Conservation (phyloP, 2,329 filamentous ascomycete species). For the Fusarium annulatum region DNA sequence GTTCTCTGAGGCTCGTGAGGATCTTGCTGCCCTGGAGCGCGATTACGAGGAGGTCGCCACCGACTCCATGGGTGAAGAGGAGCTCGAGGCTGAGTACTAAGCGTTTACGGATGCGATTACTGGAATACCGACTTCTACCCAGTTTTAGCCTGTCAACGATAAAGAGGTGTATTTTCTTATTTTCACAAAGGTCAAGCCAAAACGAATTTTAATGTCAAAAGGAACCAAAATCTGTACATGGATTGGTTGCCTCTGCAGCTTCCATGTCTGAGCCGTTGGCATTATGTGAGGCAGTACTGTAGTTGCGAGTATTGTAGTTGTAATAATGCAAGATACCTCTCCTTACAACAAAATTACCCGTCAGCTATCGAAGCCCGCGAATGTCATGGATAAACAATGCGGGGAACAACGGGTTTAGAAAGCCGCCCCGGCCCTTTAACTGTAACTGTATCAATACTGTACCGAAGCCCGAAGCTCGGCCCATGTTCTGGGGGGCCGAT, state of each 20-base stretch:
- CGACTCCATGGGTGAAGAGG: slow-evolving; percentile 90
- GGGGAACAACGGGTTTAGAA: slow-evolving; percentile 24
- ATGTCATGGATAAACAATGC: not conserved
- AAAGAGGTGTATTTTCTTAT: slow-evolving; percentile 54
- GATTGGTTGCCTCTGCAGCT: slow-evolving; percentile 12
- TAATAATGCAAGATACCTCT: slow-evolving; percentile 34
- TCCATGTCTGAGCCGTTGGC: slow-evolving; percentile 26
- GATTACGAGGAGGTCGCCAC: slow-evolving; percentile 99
- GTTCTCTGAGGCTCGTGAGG: slow-evolving; percentile 98
- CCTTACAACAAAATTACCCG: not conserved
- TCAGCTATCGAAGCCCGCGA: not conserved
- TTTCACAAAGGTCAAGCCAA: slow-evolving; percentile 50
- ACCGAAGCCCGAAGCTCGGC: slow-evolving; percentile 36
- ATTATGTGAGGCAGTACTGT: slow-evolving; percentile 24
- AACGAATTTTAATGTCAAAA: slow-evolving; percentile 53
- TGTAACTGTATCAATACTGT: slow-evolving; percentile 11
- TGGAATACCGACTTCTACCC: slow-evolving; percentile 40
- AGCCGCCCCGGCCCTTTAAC: not conserved
- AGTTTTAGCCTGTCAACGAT: slow-evolving; percentile 46
- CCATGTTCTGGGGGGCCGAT: slow-evolving; percentile 44
- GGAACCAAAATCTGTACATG: slow-evolving; percentile 49
- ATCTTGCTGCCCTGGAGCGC: slow-evolving; percentile 95
- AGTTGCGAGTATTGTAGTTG: slow-evolving; percentile 35
- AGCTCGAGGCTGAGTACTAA: slow-evolving; percentile 93
- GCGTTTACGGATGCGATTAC: slow-evolving; percentile 38